Conservation (phyloP, 2,329 filamentous ascomycete species). For the Cadophora gregata region DNA sequence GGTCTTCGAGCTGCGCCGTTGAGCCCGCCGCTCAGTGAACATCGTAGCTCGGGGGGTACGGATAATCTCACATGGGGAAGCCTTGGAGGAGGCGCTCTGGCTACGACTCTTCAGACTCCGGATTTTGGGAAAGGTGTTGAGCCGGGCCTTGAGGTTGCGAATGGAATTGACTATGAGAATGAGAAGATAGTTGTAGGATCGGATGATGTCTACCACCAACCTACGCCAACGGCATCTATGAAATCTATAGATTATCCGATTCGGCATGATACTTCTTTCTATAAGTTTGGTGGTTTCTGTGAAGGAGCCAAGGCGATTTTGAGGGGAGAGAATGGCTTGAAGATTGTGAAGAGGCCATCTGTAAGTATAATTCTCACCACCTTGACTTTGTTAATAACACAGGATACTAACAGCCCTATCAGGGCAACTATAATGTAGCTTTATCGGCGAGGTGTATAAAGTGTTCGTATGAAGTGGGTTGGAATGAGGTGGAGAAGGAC, state of each 20-base stretch:
- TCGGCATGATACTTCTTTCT: conserved; percentile 42
- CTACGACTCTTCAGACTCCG: conserved; percentile 35
- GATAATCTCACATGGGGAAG: conserved; percentile 24
- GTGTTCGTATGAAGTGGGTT: conserved; percentile 43
- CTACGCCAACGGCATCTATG: conserved; percentile 35
- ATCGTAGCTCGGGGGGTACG: conserved; percentile 23
- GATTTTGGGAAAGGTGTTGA: conserved; percentile 36
- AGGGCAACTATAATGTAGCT: conserved; percentile 42
- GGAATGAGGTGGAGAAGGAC: conserved; percentile 43
- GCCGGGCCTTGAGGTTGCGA: conserved; percentile 38
- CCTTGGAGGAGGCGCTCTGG: conserved; percentile 25
- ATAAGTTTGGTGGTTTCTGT: conserved; percentile 43
- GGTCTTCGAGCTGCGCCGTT: conserved; percentile 32
- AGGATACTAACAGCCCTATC: conserved; percentile 29
- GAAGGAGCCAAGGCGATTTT: conserved; percentile 40
- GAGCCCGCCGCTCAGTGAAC: conserved; percentile 34
- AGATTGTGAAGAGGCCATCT: conserved; percentile 41
- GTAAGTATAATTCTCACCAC: conserved; percentile 30
- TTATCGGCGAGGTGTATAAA: conserved; percentile 41
- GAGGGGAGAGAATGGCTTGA: conserved; percentile 41
- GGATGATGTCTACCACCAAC: conserved; percentile 7
- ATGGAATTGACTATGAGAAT: conserved; percentile 30
- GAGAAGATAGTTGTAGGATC: conserved; percentile 24
- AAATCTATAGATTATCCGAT: conserved; percentile 40
- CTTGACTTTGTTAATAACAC: conserved; percentile 19